Evolutionary conservation across 1,284 basidiomycete genomes (phyloP), one percentile per base, ranked within the genome.

Genomic region (Austroboletus novae-zelandiae): DNA sequence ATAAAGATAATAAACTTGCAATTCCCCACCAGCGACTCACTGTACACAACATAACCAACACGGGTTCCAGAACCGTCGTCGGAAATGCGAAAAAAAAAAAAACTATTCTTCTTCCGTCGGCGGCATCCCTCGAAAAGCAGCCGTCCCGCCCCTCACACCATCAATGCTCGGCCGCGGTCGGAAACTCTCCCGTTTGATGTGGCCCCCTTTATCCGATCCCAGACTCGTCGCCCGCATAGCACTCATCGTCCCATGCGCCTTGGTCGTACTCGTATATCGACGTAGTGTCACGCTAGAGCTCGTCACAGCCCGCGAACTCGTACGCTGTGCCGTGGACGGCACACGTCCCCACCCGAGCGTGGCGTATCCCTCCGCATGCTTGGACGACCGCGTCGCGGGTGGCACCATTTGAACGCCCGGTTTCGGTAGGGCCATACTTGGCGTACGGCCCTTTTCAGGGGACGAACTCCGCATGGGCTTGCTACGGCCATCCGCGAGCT

Each of bases 151-250:
- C 57, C 66, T 50, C 64, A 64, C 25, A 44, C 58, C 47, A 57
- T 88, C 85, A 18, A 81, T 67, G 60, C 87, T 90, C 37, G 86
- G 79, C 40, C 88, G 73, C 9, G 89, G 88, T 62, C 80, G 85
- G 66, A 91, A 91, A 65, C 88, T 90, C 71, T 90, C 88, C 55
- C 84, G 74, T 50, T 51, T 66, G 37, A 68, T 61, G 20, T 62
- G 58, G 40, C 75, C 68, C 15, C 35, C 17, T n/a, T 9, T 36
- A 20, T 75, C 74, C 60, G 80, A 83, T 66, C 72, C 74, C 47
- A 71, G 66, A 15, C 64, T 64, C 34, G 53, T 57, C 10, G 66
- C 57, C 18, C 62, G 58, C 13, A 14, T 5, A 6, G 4, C 9
- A 27, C 27, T 62, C 41, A 63, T 60, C 14, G 70, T 51, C 4